Evolutionary conservation across 805 yeast genomes (phyloP).

Genomic region (Barnettozyma pratensis): DNA sequence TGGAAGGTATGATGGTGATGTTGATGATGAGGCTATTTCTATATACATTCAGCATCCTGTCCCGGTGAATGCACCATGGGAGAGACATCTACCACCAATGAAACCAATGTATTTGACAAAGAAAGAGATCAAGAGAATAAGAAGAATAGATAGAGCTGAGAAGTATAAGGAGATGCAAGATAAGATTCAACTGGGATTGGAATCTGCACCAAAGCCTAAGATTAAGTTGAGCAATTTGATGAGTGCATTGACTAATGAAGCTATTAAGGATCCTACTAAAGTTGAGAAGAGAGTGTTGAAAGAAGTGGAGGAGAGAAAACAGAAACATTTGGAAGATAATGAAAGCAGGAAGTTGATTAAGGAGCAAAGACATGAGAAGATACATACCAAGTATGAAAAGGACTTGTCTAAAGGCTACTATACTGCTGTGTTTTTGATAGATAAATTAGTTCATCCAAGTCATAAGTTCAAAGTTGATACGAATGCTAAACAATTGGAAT

Average conservation of each 20-base stretch:
- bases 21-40: conserved; percentile 43
- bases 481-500: conserved; percentile 68
- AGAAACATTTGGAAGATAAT: conserved; percentile 57
- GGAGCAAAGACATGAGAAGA: conserved; percentile 52
- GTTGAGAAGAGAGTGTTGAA: conserved; percentile 67
- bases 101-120: conserved; percentile 63
- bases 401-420: conserved; percentile 49
- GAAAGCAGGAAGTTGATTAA: conserved; percentile 53
- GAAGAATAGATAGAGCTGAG: conserved; percentile 54
- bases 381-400: conserved; percentile 37
- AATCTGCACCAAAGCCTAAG: conserved; percentile 86
- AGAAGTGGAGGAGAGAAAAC: conserved; percentile 60
- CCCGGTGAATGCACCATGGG: conserved; percentile 58
- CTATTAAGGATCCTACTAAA: conserved; percentile 83
- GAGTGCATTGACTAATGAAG: conserved; percentile 80
- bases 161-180: conserved; percentile 69
- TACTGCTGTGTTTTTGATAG: conserved; percentile 56
- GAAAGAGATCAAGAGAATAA: conserved; percentile 64
- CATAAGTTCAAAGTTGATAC: conserved; percentile 71
- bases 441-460: conserved; percentile 52
- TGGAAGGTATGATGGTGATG: conserved; percentile 27
- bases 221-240: conserved; percentile 79
- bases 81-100: conserved; percentile 34
- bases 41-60: conserved; percentile 81
- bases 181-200: conserved; percentile 71